Base-by-base conservation (phyloP, 495 filamentous ascomycete genomes). In the Xylaria venustula region DNA sequence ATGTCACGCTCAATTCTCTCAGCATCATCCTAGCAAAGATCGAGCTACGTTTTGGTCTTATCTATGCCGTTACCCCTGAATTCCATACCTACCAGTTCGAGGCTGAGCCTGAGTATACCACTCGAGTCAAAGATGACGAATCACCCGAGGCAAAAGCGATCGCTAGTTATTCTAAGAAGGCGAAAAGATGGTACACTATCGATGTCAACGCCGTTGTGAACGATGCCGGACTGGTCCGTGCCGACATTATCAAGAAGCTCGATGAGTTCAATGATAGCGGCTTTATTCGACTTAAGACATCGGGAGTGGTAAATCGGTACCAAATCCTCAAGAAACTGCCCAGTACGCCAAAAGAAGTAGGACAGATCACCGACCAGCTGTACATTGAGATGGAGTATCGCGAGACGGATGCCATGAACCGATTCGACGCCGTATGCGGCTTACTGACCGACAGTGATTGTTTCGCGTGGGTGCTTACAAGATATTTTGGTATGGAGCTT, bases 21-120 rank as follows among this genome's bases (percentile, higher is more conserved):
- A 65, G 61, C 54, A 74, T 82, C 26, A 70, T 86, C 14, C 78
- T 83, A 37, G 74, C 83, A 17, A 77, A 79, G 25, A 72, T 86
- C 4, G 83, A 86, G 54, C 73, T 88, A 8, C 79, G 75, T 9
- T 83, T 84, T 58, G 71, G 71, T 1, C 66, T 85, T 3, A 66
- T 88, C 52, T 72, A 85, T 19, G 81, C 82, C 2, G 76, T 79
- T 15, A 85, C 83, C 0, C 78, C 83, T 7, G 80, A 82, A 56
- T 87, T 85, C 56, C 74, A 73, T 6, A 67, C 68, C 2, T 87
- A 85, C 59, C 71, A 72, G 50, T 88, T 79, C 63, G 72, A 68
- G 28, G 70, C 72, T 26, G 64, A 47, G 12, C 22, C 57, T 0
- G 9, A 15, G 0, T 83, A 80, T 45, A 28, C 61, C 2, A 14